Evolutionary conservation across 179 eudicot genomes (phyloP).

Genomic region (Corrigiola litoralis): DNA sequence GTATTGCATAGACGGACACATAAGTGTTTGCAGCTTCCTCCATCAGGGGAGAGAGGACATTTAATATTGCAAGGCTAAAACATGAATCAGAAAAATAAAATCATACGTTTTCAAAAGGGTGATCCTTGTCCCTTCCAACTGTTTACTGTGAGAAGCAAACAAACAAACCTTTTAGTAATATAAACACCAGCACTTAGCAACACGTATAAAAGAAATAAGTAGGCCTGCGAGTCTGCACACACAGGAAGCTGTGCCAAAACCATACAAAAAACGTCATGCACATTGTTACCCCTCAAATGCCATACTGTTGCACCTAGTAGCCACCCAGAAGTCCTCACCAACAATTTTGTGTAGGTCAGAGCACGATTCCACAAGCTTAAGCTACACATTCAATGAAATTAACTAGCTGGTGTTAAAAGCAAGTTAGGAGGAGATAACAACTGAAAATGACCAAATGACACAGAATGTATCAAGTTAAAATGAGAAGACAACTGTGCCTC

Average conservation of each 20-base stretch:
- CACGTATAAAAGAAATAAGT: neutral
- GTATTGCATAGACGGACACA: conserved; percentile 8
- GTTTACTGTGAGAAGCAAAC: conserved; percentile 52
- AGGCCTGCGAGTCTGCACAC: neutral
- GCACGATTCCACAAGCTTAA: conserved; percentile 72
- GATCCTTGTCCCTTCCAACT: conserved; percentile 94
- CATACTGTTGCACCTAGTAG: conserved; percentile 84
- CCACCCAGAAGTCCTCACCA: conserved; percentile 93
- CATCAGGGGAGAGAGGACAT: conserved; percentile 1
- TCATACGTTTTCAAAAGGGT: conserved; percentile 65
- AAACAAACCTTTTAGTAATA: conserved; percentile 18
- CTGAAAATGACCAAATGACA: neutral
- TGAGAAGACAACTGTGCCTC: no score
- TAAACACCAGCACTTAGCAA: neutral
- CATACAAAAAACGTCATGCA: neutral
- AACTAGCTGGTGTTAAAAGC: neutral
- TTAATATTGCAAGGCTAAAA: neutral
- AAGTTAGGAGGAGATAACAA: neutral
- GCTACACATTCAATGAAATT: conserved; percentile 34
- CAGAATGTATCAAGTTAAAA: neutral
- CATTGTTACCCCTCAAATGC: conserved; percentile 72
- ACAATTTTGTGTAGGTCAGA: conserved; percentile 71
- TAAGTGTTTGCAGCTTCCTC: conserved; percentile 10
- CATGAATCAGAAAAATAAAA: conserved; percentile 1
- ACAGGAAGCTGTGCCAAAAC: conserved; percentile 1